These are phyloP conservation scores for Lycium barbarum DNA, from an alignment of 257 asterid species.

Conservation along the genomic window DNA sequence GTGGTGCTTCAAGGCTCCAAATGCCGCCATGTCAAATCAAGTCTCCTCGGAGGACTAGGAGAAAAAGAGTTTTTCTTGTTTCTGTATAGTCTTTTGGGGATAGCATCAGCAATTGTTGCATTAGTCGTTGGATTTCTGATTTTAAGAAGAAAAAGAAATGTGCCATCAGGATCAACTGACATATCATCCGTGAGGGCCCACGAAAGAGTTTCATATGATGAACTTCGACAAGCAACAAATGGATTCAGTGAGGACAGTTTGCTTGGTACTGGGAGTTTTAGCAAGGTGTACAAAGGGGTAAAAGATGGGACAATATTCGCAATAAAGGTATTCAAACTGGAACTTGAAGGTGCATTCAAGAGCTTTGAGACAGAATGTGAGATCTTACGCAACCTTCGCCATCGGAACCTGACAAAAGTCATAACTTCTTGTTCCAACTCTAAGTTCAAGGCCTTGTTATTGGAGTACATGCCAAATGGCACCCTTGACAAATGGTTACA, in stretches of 20 bases:
- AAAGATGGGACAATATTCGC: slow-evolving; percentile 21
- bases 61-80: background rate
- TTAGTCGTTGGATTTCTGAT: background rate
- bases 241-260: slow-evolving; percentile 18
- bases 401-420: background rate
- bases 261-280: slow-evolving; percentile 32
- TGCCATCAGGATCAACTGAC: background rate
- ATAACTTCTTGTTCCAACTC: background rate
- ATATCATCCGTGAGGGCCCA: background rate
- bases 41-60: background rate
- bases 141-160: background rate
- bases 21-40: slow-evolving; percentile 32
- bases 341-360: slow-evolving; percentile 30
- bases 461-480: slow-evolving; percentile 4
- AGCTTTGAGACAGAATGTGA: slow-evolving; percentile 27
- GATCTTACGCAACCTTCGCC: background rate
- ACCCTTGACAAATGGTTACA: background rate
- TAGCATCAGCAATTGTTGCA: background rate
- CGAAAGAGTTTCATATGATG: slow-evolving; percentile 23
- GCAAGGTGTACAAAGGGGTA: slow-evolving; percentile 36
- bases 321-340: slow-evolving; percentile 39
- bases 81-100: background rate
- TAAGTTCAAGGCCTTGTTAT: background rate
- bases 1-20: slow-evolving; percentile 28
- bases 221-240: slow-evolving; percentile 25